A percentile compares a stretch with the other conserved stretches of the same genome.
phyloP scores from a whole-genome alignment of 352 stramenopile genomes.

The Globisporangium rhizosaccharum region DNA sequence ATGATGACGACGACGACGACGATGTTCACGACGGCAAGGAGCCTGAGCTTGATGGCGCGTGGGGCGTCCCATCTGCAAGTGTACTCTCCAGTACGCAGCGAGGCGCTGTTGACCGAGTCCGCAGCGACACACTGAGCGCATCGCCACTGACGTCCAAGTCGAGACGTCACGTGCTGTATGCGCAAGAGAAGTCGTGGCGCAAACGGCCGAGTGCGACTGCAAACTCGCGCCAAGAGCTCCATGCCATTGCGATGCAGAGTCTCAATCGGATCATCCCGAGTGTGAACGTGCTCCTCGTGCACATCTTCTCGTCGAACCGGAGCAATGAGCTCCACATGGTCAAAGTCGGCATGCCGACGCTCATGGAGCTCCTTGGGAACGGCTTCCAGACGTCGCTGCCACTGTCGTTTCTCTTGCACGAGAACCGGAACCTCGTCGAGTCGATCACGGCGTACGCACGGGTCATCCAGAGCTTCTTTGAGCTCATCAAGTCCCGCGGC shows the following conservation, averaged over 20 bases:
- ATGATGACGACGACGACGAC: constrained; percentile 17
- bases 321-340: constrained; percentile 56
- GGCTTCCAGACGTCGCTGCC: constrained; percentile 66
- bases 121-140: not conserved
- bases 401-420: constrained; percentile 57
- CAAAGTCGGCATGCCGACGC: constrained; percentile 44
- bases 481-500: constrained; percentile 60
- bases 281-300: constrained; percentile 52
- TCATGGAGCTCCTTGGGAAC: constrained; percentile 72
- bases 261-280: constrained; percentile 51
- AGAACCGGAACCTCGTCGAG: constrained; percentile 68
- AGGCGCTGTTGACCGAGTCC: not conserved
- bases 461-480: constrained; percentile 66
- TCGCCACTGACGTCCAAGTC: constrained; percentile 1
- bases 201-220: constrained; percentile 19
- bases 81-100: not conserved
- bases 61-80: not conserved
- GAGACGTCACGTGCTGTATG: constrained; percentile 14
- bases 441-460: constrained; percentile 56
- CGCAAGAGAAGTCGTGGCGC: constrained; percentile 23
- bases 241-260: constrained; percentile 37
- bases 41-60: constrained; percentile 1
- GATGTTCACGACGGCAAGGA: constrained; percentile 1
- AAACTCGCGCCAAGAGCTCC: constrained; percentile 22
- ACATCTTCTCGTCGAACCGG: constrained; percentile 55